Conservation (phyloP, 306 rosid genomes). For the Herpetospermum pedunculosum region DNA sequence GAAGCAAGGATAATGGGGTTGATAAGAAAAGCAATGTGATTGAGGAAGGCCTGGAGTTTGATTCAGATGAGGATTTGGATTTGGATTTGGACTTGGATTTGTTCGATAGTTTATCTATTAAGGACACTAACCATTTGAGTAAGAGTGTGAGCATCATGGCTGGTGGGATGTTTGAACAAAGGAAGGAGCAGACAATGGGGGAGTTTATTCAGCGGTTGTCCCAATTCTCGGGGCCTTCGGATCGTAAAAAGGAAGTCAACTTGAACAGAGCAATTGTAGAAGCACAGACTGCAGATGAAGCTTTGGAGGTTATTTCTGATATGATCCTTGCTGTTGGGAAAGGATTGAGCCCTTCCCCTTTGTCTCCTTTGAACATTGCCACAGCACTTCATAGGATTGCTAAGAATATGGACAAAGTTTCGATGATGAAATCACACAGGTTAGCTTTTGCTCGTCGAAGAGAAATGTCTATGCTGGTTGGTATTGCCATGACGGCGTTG, state of each 20-base stretch:
- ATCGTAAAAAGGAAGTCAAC: conserved; percentile 63
- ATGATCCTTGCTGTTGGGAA: conserved; percentile 66
- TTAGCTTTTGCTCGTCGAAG: conserved; percentile 74
- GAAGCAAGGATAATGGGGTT: conserved; percentile 17
- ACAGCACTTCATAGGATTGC: conserved; percentile 94
- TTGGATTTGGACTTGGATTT: conserved; percentile 14
- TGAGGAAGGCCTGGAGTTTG: conserved; percentile 24
- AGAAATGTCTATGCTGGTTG: conserved; percentile 90
- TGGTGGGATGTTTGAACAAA: conserved; percentile 47
- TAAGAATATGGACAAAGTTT: conserved; percentile 80
- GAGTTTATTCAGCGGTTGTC: conserved; percentile 53
- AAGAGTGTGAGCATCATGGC: conserved; percentile 39
- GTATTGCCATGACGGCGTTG: conserved; percentile 69
- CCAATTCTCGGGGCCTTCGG: conserved; percentile 68
- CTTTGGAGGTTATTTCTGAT: conserved; percentile 62
- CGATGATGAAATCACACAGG: conserved; percentile 55
- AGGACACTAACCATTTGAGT: conserved; percentile 28
- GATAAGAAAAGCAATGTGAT: conserved; percentile 25
- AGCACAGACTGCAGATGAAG: conserved; percentile 77
- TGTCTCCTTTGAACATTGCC: conserved; percentile 82
- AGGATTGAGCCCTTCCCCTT: conserved; percentile 86
- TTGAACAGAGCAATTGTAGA: conserved; percentile 59
- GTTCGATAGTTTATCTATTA: conserved; percentile 10
- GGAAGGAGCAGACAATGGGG: conserved; percentile 49
- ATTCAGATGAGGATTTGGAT: conserved; percentile 33